A percentile compares a stretch with the other conserved stretches of the same genome.
Evolutionary conservation across 2,329 filamentous ascomycete species (phyloP).

Genomic region (Bipolaris zeicola): DNA sequence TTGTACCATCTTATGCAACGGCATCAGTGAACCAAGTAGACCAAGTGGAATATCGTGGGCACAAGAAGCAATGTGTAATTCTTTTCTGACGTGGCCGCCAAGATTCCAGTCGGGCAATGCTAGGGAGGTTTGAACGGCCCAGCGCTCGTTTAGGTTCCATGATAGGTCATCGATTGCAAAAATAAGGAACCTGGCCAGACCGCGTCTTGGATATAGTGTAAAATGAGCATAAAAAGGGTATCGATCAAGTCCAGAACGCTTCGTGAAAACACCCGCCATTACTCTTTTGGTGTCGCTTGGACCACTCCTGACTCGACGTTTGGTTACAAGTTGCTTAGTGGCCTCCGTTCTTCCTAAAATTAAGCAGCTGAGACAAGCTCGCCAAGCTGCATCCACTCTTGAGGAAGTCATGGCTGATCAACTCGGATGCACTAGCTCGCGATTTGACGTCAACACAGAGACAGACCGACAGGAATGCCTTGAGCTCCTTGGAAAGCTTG

Average conservation of each 20-base stretch:
- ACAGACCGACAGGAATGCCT: slow-evolving; percentile 94
- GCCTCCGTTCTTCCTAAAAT: slow-evolving; percentile 75
- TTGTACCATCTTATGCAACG: slow-evolving; percentile 1
- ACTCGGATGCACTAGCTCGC: slow-evolving; percentile 86
- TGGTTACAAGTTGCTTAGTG: slow-evolving; percentile 39
- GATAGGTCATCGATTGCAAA: neutral
- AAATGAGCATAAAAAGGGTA: slow-evolving; percentile 37
- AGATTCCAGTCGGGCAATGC: neutral
- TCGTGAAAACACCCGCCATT: slow-evolving; percentile 6
- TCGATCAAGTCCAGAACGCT: slow-evolving; percentile 35
- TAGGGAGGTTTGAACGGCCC: neutral
- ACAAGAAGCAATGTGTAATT: neutral
- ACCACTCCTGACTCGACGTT: neutral
- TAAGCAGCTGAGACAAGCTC: slow-evolving; percentile 83
- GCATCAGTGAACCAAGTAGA: neutral
- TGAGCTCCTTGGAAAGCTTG: slow-evolving; percentile 96
- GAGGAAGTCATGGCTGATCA: slow-evolving; percentile 91
- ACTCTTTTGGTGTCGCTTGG: slow-evolving; percentile 7
- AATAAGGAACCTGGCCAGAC: neutral
- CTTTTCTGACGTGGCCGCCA: neutral
- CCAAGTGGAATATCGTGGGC: neutral
- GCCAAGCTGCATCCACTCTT: slow-evolving; percentile 84
- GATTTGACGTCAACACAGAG: slow-evolving; percentile 96
- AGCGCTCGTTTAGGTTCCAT: neutral
- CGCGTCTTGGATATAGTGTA: slow-evolving; percentile 8